These are phyloP conservation scores for Psophocarpus tetragonolobus DNA, from an alignment of 306 rosid species.

Conservation along the genomic window DNA sequence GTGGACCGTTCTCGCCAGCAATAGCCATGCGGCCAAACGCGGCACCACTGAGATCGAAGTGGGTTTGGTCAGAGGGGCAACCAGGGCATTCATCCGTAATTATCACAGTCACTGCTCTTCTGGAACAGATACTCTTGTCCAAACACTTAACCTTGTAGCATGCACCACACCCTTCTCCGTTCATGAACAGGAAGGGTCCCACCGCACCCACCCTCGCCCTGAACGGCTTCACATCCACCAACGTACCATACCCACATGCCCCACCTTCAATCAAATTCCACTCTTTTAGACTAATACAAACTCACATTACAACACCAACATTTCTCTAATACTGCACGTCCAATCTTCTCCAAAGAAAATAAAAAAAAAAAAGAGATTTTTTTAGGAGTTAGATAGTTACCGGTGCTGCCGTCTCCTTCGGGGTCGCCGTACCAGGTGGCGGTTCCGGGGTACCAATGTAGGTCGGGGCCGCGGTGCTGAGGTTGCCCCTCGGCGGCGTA, in stretches of 20 bases:
- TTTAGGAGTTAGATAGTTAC: constrained; percentile 36
- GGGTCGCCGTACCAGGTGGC: constrained; percentile 98
- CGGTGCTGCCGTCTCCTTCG: constrained; percentile 94
- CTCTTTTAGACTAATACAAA: too few relatives aligned
- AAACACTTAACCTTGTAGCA: constrained; percentile 87
- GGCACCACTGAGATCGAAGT: constrained; percentile 91
- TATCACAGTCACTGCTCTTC: constrained; percentile 83
- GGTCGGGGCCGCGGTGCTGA: constrained; percentile 48
- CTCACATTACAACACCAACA: too few relatives aligned
- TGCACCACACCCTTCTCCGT: constrained; percentile 89
- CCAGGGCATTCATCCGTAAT: constrained; percentile 95
- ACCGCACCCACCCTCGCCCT: constrained; percentile 90
- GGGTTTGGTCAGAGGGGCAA: constrained; percentile 63
- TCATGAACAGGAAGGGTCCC: constrained; percentile 74
- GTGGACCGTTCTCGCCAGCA: constrained; percentile 60
- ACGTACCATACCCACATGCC: constrained; percentile 87
- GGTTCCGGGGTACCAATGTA: constrained; percentile 76
- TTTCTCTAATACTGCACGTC: too few relatives aligned
- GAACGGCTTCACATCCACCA: constrained; percentile 89
- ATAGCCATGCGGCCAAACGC: constrained; percentile 92
- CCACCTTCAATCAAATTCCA: too few relatives aligned
- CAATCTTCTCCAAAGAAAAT: too few relatives aligned
- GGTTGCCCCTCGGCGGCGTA: constrained; percentile 44
- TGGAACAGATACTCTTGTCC: constrained; percentile 68
- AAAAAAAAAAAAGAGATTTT: not conserved